phyloP scores from a whole-genome alignment of 805 yeast genomes.

The Starmerella scarabaei region DNA sequence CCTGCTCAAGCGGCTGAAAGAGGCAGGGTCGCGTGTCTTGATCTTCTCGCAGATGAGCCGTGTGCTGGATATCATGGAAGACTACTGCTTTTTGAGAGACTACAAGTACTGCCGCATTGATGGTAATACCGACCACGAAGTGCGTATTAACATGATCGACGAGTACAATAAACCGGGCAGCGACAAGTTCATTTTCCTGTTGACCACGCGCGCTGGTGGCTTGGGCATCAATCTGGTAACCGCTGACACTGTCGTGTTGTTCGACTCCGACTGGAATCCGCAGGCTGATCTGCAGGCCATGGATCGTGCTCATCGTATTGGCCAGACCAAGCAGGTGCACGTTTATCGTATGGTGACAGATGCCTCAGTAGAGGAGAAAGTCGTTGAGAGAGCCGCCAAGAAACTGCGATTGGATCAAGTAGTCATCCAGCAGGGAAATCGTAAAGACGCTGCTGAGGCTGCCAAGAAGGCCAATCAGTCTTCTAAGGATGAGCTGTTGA shows the following conservation, averaged over 20 bases:
- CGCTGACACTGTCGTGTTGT: constrained; percentile 80
- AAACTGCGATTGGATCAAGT: constrained; percentile 83
- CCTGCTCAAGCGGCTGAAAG: constrained; percentile 54
- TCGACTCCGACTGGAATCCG: constrained; percentile 96
- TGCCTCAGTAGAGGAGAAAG: constrained; percentile 92
- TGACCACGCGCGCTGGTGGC: constrained; percentile 96
- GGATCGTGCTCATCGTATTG: constrained; percentile 97
- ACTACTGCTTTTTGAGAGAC: constrained; percentile 74
- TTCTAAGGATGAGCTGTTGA: constrained; percentile 66
- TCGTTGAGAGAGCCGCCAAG: constrained; percentile 89
- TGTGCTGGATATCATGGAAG: constrained; percentile 77
- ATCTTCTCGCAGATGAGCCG: constrained; percentile 93
- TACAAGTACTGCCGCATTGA: constrained; percentile 85
- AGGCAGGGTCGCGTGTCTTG: constrained; percentile 75
- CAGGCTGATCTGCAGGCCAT: constrained; percentile 96
- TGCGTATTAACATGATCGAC: constrained; percentile 83
- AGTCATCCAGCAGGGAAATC: constrained; percentile 85
- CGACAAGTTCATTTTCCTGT: constrained; percentile 66
- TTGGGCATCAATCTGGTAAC: constrained; percentile 84
- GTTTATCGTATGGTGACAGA: constrained; percentile 91
- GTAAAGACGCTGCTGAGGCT: constrained; percentile 30
- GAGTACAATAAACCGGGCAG: constrained; percentile 76
- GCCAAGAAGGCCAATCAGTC: constrained; percentile 31
- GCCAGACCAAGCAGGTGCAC: constrained; percentile 89
- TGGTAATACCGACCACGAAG: constrained; percentile 88